These are phyloP conservation scores for Tetrastigma voinierianum DNA, from an alignment of 164 flowering plant genomes.

Conservation along the genomic window DNA sequence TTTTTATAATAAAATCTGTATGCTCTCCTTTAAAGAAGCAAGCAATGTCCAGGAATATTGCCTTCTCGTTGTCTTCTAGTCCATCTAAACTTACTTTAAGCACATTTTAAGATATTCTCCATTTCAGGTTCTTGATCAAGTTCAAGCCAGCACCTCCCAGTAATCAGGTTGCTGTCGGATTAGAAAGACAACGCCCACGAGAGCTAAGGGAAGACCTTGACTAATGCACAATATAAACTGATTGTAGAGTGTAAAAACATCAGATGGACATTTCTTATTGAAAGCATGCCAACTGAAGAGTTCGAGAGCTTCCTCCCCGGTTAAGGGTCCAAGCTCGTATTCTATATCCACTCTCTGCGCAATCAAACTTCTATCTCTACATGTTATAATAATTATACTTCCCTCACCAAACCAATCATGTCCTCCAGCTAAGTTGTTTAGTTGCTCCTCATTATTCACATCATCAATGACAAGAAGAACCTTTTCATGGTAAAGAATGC, in stretches of 20 bases:
- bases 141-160: fast-evolving
- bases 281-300: constrained; percentile 5
- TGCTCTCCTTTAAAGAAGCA: neutral
- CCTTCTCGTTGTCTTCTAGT: neutral
- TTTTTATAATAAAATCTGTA: too few relatives aligned
- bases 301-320: neutral
- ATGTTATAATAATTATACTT: constrained; percentile 8
- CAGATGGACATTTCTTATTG: neutral
- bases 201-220: too few relatives aligned
- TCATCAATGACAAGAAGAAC: constrained; percentile 1
- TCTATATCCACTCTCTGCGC: neutral
- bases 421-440: neutral
- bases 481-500: neutral
- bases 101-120: too few relatives aligned
- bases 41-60: neutral
- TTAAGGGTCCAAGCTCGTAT: neutral
- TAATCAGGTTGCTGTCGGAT: fast-evolving
- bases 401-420: constrained; percentile 1
- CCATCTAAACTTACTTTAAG: constrained; percentile 4
- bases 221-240: neutral
- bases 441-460: neutral
- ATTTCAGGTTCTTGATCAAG: too few relatives aligned
- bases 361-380: neutral
- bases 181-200: too few relatives aligned
- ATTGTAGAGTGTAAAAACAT: neutral